Evolutionary conservation across 495 filamentous ascomycete genomes (phyloP).

Genomic region (Tuber magnatum): DNA sequence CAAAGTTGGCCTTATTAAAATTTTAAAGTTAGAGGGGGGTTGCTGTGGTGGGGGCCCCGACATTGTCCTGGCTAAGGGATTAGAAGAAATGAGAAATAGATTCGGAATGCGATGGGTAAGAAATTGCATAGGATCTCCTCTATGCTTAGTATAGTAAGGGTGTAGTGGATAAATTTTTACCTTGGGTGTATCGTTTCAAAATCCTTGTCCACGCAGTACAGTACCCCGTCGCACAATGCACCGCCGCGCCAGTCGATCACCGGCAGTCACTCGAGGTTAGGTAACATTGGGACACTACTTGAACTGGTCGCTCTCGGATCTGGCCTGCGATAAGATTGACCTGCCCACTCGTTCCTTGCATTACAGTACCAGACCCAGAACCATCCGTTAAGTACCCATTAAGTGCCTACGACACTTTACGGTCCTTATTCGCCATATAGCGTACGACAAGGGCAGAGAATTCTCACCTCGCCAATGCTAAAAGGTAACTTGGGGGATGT

Average conservation of each 20-base stretch:
- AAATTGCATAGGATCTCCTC: background rate
- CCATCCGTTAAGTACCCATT: background rate
- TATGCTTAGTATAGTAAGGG: background rate
- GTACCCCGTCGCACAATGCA: background rate
- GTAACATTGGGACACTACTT: background rate
- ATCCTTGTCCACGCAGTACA: background rate
- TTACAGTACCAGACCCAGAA: background rate
- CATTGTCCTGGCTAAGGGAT: background rate
- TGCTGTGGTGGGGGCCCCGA: background rate
- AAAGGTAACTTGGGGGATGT: background rate
- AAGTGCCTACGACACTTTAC: background rate
- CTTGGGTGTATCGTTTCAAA: background rate
- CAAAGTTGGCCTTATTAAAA: background rate
- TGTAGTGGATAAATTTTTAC: background rate
- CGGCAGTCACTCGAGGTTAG: background rate
- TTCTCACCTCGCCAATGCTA: background rate
- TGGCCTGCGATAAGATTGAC: background rate
- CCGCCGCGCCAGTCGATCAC: background rate
- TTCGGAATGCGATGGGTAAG: background rate
- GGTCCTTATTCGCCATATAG: background rate
- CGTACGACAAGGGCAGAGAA: background rate
- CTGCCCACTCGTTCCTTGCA: background rate
- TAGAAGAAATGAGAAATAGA: background rate
- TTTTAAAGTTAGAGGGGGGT: background rate
- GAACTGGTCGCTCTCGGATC: background rate